phyloP scores from a whole-genome alignment of 805 yeast species.

The Cyberlindnera mycetangii region DNA sequence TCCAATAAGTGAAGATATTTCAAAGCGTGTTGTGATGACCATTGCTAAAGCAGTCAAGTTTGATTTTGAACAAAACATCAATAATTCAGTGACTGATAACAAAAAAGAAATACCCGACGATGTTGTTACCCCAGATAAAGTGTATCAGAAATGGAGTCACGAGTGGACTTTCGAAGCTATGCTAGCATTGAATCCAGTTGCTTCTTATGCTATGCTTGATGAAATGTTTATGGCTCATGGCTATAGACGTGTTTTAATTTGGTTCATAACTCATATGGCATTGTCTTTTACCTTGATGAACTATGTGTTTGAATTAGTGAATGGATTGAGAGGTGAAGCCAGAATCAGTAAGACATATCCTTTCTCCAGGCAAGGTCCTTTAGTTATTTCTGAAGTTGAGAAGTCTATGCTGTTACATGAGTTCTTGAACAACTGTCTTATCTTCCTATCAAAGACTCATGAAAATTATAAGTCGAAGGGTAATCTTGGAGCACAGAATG shows the following conservation, averaged over 20 bases:
- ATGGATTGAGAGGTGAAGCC: slow-evolving; percentile 52
- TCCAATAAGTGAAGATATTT: slow-evolving; percentile 28
- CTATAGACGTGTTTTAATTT: slow-evolving; percentile 57
- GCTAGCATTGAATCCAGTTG: slow-evolving; percentile 46
- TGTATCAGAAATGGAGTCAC: slow-evolving; percentile 45
- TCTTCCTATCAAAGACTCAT: slow-evolving; percentile 38
- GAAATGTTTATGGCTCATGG: slow-evolving; percentile 72
- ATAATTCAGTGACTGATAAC: slow-evolving; percentile 21
- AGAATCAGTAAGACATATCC: slow-evolving; percentile 24
- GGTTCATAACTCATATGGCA: slow-evolving; percentile 65
- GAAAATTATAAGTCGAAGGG: slow-evolving; percentile 18
- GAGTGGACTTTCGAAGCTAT: slow-evolving; percentile 49
- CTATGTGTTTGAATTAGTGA: slow-evolving; percentile 59
- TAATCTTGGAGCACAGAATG: slow-evolving; percentile 22
- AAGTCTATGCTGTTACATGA: slow-evolving; percentile 67
- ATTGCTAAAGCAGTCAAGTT: slow-evolving; percentile 51
- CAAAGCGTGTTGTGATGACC: slow-evolving; percentile 43
- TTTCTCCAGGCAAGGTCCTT: slow-evolving; percentile 56
- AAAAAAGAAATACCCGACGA: slow-evolving; percentile 29
- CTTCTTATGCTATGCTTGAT: slow-evolving; percentile 57
- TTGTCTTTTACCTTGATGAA: slow-evolving; percentile 54
- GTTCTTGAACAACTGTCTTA: slow-evolving; percentile 55
- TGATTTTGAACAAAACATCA: slow-evolving; percentile 36
- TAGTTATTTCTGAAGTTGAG: slow-evolving; percentile 57
- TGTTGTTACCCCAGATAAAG: slow-evolving; percentile 44